Evolutionary conservation across 805 yeast species (phyloP).

Genomic region (Saccharomycodes ludwigii): DNA sequence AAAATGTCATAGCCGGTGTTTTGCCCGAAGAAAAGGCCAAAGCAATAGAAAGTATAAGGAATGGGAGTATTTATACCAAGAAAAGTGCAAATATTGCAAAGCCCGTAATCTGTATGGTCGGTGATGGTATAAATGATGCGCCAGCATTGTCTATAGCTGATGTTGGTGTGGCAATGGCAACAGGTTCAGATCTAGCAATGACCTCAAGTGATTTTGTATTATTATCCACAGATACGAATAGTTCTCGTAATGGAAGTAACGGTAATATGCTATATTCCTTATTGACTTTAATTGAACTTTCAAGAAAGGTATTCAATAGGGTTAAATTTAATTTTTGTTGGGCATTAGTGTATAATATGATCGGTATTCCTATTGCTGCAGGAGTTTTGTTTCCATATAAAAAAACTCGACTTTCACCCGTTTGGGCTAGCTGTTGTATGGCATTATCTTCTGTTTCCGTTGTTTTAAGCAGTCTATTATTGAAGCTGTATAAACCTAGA

Average conservation of each 20-base stretch:
- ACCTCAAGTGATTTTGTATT: constrained; percentile 65
- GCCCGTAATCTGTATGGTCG: constrained; percentile 55
- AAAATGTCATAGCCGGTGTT: constrained; percentile 54
- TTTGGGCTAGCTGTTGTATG: constrained; percentile 61
- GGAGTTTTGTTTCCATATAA: constrained; percentile 48
- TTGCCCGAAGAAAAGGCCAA: constrained; percentile 63
- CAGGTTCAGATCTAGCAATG: constrained; percentile 67
- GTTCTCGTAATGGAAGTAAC: too few relatives aligned
- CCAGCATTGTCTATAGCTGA: constrained; percentile 68
- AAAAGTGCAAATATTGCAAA: constrained; percentile 15
- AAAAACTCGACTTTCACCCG: constrained; percentile 44
- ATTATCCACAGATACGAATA: constrained; percentile 38
- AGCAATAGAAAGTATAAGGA: constrained; percentile 43
- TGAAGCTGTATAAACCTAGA: constrained; percentile 34
- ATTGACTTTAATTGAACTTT: constrained; percentile 40
- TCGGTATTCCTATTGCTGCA: constrained; percentile 56
- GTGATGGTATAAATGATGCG: constrained; percentile 78
- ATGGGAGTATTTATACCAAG: constrained; percentile 19
- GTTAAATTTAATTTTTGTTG: constrained; percentile 47
- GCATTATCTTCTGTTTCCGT: constrained; percentile 48
- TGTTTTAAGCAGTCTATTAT: constrained; percentile 41
- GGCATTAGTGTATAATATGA: constrained; percentile 44
- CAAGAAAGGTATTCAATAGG: constrained; percentile 37
- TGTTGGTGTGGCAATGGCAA: constrained; percentile 65
- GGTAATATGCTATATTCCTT: constrained; percentile 36